Evolutionary conservation across 345 rosid genomes (phyloP).

Genomic region (Gossypium bickii): DNA sequence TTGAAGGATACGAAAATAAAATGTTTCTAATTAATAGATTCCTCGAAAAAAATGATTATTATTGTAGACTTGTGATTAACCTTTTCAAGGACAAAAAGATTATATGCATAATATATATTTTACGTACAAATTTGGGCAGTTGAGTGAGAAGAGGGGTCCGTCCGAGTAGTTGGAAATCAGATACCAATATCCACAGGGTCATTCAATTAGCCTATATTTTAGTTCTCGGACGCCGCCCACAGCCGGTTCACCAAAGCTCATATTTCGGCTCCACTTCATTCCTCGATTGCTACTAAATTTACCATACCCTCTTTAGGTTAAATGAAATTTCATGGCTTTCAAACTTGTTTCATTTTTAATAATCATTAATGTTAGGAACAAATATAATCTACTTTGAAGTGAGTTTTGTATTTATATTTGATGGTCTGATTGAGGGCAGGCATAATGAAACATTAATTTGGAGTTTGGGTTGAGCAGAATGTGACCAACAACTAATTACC

Average conservation of each 20-base stretch:
- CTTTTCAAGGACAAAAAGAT: neutral
- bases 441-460: neutral
- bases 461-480: neutral
- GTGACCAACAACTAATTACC: neutral
- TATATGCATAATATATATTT: too few relatives aligned
- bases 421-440: neutral
- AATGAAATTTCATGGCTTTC: too few relatives aligned
- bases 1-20: neutral
- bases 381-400: neutral
- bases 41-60: too few relatives aligned
- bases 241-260: slow-evolving; percentile 16
- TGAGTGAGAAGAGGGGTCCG: slow-evolving; percentile 26
- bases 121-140: slow-evolving; percentile 29
- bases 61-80: neutral
- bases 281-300: too few relatives aligned
- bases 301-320: too few relatives aligned
- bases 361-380: neutral
- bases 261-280: neutral
- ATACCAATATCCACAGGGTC: slow-evolving; percentile 29
- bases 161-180: slow-evolving; percentile 51
- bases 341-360: too few relatives aligned
- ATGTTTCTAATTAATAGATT: neutral
- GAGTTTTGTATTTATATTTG: neutral
- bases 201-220: slow-evolving; percentile 62
- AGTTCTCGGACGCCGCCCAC: slow-evolving; percentile 36